A percentile compares a stretch with the other conserved stretches of the same genome.
phyloP scores from a whole-genome alignment of 1,139 yeast species.

The Kluyveromyces sp. region DNA sequence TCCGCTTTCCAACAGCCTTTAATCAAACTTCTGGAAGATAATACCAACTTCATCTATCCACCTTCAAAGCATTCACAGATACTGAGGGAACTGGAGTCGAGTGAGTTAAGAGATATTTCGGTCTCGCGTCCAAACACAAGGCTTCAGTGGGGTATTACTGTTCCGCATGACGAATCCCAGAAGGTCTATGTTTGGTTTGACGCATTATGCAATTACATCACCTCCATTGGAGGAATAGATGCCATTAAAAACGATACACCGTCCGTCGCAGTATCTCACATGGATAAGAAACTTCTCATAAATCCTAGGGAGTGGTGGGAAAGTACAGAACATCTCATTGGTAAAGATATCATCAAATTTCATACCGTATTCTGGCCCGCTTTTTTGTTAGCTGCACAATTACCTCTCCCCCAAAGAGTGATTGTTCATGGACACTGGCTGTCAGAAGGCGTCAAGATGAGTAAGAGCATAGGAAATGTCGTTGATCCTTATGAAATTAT shows the following conservation, averaged over 20 bases:
- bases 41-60: conserved; percentile 62
- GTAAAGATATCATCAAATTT: conserved; percentile 84
- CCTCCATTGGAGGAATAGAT: conserved; percentile 61
- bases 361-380: conserved; percentile 96
- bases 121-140: conserved; percentile 77
- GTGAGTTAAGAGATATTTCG: conserved; percentile 59
- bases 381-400: conserved; percentile 73
- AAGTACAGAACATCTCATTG: conserved; percentile 67
- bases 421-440: conserved; percentile 96
- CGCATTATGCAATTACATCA: conserved; percentile 79
- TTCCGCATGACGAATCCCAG: conserved; percentile 73
- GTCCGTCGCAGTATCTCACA: conserved; percentile 4
- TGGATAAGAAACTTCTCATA: conserved; percentile 8
- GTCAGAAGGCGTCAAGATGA: conserved; percentile 84
- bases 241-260: conserved; percentile 22
- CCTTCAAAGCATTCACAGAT: conserved; percentile 47
- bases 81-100: conserved; percentile 48
- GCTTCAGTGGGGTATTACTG: conserved; percentile 83
- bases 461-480: conserved; percentile 90
- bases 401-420: conserved; percentile 63
- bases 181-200: conserved; percentile 96
- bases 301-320: conserved; percentile 35
- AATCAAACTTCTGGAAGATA: conserved; percentile 33
- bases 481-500: conserved; percentile 75
- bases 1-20: conserved; percentile 52